Base-by-base conservation (phyloP, 2,329 filamentous ascomycete species). In the Massarina eburnea region DNA sequence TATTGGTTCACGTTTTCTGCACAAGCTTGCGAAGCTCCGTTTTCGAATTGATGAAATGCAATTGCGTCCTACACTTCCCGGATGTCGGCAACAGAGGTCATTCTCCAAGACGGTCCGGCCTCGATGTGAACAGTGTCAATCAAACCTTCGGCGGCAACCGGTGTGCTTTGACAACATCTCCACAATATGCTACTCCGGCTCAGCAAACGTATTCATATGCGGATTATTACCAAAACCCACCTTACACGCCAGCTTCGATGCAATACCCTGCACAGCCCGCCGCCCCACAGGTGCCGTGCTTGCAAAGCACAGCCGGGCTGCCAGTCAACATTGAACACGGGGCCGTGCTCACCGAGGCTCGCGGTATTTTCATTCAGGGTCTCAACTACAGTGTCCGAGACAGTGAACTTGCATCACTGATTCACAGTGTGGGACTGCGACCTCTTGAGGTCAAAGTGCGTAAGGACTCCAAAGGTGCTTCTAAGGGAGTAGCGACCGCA, bases 311-410 rank as follows among this genome's bases (percentile, higher is more conserved):
- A 14, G 59, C 51, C 21, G 67, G 68, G 2, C 58, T 71, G 35
- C 64, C 66, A 9, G 66, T 72, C 21, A 72, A 71, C 36, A 48
- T 68, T n/a, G 54, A 52, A n/a, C 51, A 59, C n/a, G 67, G 68
- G 8, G 64, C 61, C 14, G 53, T 68, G 17, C 48, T 66, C 21
- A 71, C 68, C 7, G 68, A 72, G 47, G 57, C 63, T 19, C 66
- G 68, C 7, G 68, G 67, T 7, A 64, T 72, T 22, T 70, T 70
- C 50, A 64, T 72, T 26, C 57, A 56, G 18, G 60, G 62, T 15
- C 47, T 71, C 14, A 64, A 49, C 37, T 68, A 62, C 45, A 58
- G 55, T 8, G 57, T 55, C 32, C 53, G 53, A 7, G 49, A 53
- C 17, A 53, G 45, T 19, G 63, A 70, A 9, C 57, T 71, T 8